Conservation (phyloP, 2,329 filamentous ascomycete species). For the Colletotrichum lini region DNA sequence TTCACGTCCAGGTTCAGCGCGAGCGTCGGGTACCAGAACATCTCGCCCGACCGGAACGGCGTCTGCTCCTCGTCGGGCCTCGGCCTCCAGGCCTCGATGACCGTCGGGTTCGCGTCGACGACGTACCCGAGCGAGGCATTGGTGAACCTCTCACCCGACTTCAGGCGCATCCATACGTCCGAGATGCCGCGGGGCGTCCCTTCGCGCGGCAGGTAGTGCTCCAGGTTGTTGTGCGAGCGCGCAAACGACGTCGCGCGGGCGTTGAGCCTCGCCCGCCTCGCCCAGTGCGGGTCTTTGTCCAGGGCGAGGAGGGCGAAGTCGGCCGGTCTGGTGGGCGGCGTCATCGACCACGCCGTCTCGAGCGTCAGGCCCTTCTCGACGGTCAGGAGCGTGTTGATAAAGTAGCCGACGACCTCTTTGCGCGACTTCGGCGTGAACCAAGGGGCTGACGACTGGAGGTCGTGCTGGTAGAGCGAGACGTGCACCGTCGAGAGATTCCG, state of each 20-base stretch:
- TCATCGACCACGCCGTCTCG: slow-evolving; percentile 32
- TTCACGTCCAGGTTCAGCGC: slow-evolving; percentile 84
- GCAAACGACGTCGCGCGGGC: slow-evolving; percentile 39
- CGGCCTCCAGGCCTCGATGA: slow-evolving; percentile 68
- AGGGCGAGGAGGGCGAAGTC: slow-evolving; percentile 47
- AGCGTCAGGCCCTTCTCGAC: slow-evolving; percentile 50
- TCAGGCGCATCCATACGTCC: slow-evolving; percentile 78
- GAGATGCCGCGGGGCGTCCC: slow-evolving; percentile 34
- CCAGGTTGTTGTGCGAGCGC: slow-evolving; percentile 49
- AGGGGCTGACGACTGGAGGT: slow-evolving; percentile 50
- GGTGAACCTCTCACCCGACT: slow-evolving; percentile 73
- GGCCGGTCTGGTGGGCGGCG: slow-evolving; percentile 43
- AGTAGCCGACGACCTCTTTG: slow-evolving; percentile 53
- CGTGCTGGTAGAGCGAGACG: slow-evolving; percentile 58
- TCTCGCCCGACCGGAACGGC: slow-evolving; percentile 51
- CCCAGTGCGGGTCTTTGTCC: slow-evolving; percentile 51
- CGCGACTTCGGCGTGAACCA: slow-evolving; percentile 53
- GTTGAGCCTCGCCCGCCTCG: background rate
- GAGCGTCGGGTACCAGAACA: slow-evolving; percentile 83
- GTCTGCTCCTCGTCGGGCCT: slow-evolving; percentile 48
- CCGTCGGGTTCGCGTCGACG: slow-evolving; percentile 77
- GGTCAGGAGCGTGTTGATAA: slow-evolving; percentile 55
- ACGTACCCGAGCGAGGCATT: slow-evolving; percentile 76
- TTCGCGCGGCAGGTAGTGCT: slow-evolving; percentile 39
- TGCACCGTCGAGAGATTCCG: slow-evolving; percentile 59